Evolutionary conservation across 2,329 filamentous ascomycete genomes (phyloP).

Genomic region (Zasmidium angulare): DNA sequence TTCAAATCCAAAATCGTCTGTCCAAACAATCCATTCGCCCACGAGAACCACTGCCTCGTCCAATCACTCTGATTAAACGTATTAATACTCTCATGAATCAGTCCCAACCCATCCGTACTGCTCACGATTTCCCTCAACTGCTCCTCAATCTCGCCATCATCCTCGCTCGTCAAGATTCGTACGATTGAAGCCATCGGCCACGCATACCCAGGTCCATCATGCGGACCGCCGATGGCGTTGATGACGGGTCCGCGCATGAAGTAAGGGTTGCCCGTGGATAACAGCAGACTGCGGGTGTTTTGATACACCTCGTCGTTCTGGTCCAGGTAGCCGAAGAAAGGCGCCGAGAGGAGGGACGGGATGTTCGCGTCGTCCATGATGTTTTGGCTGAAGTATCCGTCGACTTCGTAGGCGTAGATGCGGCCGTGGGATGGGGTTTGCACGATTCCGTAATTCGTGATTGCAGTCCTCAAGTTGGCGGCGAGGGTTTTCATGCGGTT

Average conservation of each 20-base stretch:
- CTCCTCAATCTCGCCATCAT: constrained; percentile 48
- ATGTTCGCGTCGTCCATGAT: constrained; percentile 74
- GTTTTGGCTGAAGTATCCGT: constrained; percentile 44
- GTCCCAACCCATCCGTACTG: constrained; percentile 48
- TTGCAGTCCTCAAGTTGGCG: constrained; percentile 41
- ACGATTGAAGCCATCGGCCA: constrained; percentile 56
- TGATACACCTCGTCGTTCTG: constrained; percentile 43
- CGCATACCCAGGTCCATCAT: constrained; percentile 46
- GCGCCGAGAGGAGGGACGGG: constrained; percentile 64
- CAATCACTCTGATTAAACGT: constrained; percentile 47
- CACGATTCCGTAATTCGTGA: constrained; percentile 47
- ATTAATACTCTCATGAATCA: constrained; percentile 55
- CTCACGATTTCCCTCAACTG: constrained; percentile 47
- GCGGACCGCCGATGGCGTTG: constrained; percentile 50
- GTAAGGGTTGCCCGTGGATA: constrained; percentile 50
- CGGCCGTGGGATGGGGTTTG: constrained; percentile 38
- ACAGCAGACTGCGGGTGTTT: constrained; percentile 47
- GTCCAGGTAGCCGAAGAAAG: constrained; percentile 60
- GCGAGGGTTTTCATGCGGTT: constrained; percentile 59
- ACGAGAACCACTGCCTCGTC: constrained; percentile 53
- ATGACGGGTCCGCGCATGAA: constrained; percentile 52
- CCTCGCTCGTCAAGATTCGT: constrained; percentile 49
- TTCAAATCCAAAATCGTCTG: constrained; percentile 24
- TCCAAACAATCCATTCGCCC: constrained; percentile 42
- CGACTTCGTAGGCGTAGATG: constrained; percentile 51